phyloP scores from a whole-genome alignment of 176 grass and related monocot genomes.

The Olyra latifolia region DNA sequence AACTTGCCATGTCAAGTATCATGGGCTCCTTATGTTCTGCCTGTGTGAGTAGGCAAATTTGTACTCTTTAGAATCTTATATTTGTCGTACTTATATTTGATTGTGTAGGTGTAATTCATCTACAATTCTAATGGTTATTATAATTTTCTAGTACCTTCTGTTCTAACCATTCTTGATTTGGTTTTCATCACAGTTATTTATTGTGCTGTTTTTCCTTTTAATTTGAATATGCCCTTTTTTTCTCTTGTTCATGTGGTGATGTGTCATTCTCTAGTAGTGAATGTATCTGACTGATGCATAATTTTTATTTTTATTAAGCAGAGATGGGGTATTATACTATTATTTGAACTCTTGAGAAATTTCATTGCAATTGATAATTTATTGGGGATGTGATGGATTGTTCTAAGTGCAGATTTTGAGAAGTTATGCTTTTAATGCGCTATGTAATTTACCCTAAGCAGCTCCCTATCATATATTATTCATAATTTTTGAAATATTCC shows the following conservation, averaged over 20 bases:
- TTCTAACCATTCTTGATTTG: conserved; percentile 8
- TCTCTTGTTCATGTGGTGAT: not conserved
- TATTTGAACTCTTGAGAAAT: not conserved
- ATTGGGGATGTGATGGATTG: conserved; percentile 17
- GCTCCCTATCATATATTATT: not conserved
- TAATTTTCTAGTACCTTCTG: conserved; percentile 13
- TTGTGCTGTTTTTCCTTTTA: not conserved
- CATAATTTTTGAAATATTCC: conserved; percentile 12
- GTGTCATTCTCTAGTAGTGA: not conserved
- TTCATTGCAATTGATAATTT: conserved; percentile 6
- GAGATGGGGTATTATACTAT: not conserved
- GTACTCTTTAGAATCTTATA: not conserved
- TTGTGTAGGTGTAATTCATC: not conserved
- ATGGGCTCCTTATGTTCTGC: conserved; percentile 12
- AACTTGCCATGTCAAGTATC: not conserved
- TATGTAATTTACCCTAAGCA: conserved; percentile 6
- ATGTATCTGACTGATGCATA: not conserved
- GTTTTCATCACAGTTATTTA: not conserved
- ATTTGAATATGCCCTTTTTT: not conserved
- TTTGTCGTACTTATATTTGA: conserved; percentile 3
- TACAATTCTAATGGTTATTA: not conserved
- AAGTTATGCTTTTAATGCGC: not conserved
- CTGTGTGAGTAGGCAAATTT: conserved; percentile 22
- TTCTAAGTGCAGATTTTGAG: conserved; percentile 7
- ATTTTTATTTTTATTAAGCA: not conserved